Base-by-base conservation (phyloP, 2,329 filamentous ascomycete species). In the Coniochaeta sp. region DNA sequence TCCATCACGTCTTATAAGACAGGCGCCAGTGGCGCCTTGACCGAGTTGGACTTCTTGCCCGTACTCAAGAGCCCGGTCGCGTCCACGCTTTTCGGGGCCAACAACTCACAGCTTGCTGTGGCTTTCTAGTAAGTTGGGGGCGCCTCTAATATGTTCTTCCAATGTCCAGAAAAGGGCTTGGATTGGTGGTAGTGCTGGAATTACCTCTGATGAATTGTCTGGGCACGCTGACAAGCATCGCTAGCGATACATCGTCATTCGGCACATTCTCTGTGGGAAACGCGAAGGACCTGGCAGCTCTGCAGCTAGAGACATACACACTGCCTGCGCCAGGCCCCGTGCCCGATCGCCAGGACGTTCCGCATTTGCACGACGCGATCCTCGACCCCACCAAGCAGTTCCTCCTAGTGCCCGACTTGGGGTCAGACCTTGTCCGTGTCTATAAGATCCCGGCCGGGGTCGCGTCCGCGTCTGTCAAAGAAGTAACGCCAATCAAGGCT, bases 331-430 rank as follows among this genome's bases (percentile, higher is more conserved):
- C 75, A 3, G 76, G 77, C 1, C 67, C 76, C 36, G 68, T 74
- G 59, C 69, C 74, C 2, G 69, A 72, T 5, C 81, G 82, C 58
- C 84, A 89, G 71, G 76, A 82, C 52, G 75, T 78, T 7, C 76
- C 86, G 3, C 85, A 88, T 67, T 86, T 86, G 19, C 88, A 90
- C 71, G 75, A 88, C 68, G 80, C 82, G 17, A 70, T 88, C 58
- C 69, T 87, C 36, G 88, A 90, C 68, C 88, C 87, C 6, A 87
- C 83, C 1, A 82, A 81, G 6, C 67, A 77, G 17, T 90, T 82
- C 70, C 66, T 89, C 31, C 68, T 89, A 7, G 79, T 85, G 9
- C 86, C 87, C 1, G 88, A 90, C 65, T 77, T 93, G 6, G 85
- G 88, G 38, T 78, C 81, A 61, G 88, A 90, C 66, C 67, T 84